Conservation (phyloP, 2,329 filamentous ascomycete genomes). For the Diplocarpon rosae region DNA sequence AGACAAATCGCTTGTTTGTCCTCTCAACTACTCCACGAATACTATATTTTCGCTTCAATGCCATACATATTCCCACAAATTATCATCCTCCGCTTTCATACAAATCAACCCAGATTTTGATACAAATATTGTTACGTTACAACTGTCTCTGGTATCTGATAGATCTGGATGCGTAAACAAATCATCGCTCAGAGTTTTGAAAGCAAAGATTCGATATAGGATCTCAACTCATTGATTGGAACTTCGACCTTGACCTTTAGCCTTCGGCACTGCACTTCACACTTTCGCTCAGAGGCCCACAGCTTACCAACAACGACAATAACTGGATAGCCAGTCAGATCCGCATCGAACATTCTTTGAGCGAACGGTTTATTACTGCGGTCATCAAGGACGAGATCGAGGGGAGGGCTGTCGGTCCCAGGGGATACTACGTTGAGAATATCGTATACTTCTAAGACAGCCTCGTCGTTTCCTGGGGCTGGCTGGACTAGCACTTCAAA, state of each 20-base stretch:
- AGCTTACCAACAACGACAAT: conserved; percentile 65
- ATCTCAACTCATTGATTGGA: conserved; percentile 12
- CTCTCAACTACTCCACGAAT: too few species aligned
- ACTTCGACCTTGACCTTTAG: conserved; percentile 19
- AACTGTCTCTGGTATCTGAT: too few species aligned
- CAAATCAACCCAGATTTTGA: too few species aligned
- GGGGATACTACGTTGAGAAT: conserved; percentile 28
- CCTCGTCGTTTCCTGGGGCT: conserved; percentile 33
- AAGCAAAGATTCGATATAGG: conserved; percentile 13
- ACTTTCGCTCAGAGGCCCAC: conserved; percentile 37
- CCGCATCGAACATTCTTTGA: conserved; percentile 87
- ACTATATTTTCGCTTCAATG: too few species aligned
- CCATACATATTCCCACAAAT: too few species aligned
- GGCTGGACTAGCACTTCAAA: conserved; percentile 64
- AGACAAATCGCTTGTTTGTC: too few species aligned
- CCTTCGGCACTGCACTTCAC: conserved; percentile 27
- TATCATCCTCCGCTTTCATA: too few species aligned
- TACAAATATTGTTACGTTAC: too few species aligned
- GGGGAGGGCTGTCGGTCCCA: conserved; percentile 6
- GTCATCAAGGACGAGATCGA: conserved; percentile 70
- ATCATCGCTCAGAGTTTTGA: conserved; percentile 11
- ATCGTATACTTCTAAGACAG: conserved; percentile 54
- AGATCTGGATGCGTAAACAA: too few species aligned
- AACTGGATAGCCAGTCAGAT: conserved; percentile 79
- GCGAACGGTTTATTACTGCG: conserved; percentile 52